Evolutionary conservation across 2,329 filamentous ascomycete species (phyloP), one percentile per base, ranked within the genome.

Genomic region (Calonectria hawksworthii): DNA sequence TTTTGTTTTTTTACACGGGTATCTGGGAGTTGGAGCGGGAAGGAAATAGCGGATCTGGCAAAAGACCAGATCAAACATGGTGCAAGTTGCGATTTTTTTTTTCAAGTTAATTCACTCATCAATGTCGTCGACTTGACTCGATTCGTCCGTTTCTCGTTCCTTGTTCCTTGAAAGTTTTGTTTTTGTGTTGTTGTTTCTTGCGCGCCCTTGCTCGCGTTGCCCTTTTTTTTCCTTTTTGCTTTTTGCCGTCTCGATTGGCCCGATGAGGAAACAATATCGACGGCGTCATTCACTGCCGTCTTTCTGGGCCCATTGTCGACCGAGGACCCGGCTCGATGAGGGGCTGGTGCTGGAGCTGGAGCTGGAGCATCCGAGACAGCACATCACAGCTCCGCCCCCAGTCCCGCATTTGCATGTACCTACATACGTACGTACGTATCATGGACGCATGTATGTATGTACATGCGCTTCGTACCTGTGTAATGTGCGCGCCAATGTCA

Each of bases 51-150:
- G 41, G 38, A 50, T 65, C 61, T 65, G 41, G 44, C n/a, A 47
- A 65, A 64, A 65, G 26, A 65, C 30, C 41, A 50, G 61, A 50
- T 65, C 61, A 65, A 65, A 65, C 61, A 34, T n/a, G 61, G 61
- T 65, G 26, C 61, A 65, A 65, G 38, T 65, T 65, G 61, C 38
- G 41, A 65, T 50, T 26, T 47, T 47, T 47, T 23, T 23, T 23
- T 63, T 63, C 34, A 63, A 41, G 56, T 50, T 50, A 34, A 65
- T 65, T 65, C 61, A 65, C 61, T 65, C 61, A 50, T 47, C 26
- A 2, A 50, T 34, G 41, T 44, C 38, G 2, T 21, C 38, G 18
- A 3, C 41, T 65, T 21, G 56, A 65, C 41, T 44, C 18, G 44
- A 65, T 65, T 65, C 38, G 61, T 11, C 10, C 10, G 44, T 13